Base-by-base conservation (phyloP, 1,139 yeast genomes). In the Pichia sp. region DNA sequence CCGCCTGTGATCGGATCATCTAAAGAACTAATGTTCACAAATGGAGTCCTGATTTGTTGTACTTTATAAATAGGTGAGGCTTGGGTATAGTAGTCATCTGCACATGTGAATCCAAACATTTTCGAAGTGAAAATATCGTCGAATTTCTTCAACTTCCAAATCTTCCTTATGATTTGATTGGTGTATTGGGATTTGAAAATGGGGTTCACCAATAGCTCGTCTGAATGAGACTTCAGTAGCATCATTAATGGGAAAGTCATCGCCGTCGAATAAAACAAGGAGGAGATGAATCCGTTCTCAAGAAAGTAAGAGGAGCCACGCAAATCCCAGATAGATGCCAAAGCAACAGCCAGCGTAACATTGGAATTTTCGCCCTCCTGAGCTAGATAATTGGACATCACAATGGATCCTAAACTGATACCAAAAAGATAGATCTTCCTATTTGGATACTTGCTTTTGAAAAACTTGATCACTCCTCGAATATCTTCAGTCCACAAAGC, bases 311-410 rank as follows among this genome's bases (percentile, higher is more conserved):
- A 75, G 34, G 90, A 79, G 54, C 78, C 79, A 31, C 75, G 72
- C 71, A 92, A 73, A 67, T 90, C 96, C 96, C 97, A 92, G 13
- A 97, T 96, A 59, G 84, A 80, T 8, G 90, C 88, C 42, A 90
- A 74, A 11, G 84, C 71, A 30, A 81, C 78, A 4, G 93, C 90
- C 7, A 90, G 88, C 45, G 79, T 76, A 51, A 90, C 70, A 43
- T 77, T 73, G 11, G 80, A 69, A 36, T 75, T 71, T 1, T 73
- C 78, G 26, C 81, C 85, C 62, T 85, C 86, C 64, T 82, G 85
- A 40, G 95, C 96, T 44, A 92, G 69, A 67, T 86, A 90, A 68
- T 92, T 90, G 38, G 88, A 79, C 56, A 90, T 72, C 57, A 90
- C 78, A 1, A 87, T 81, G 1, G 90, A 93, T n/a, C 98, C 98